Conservation (phyloP, 805 yeast genomes). For the Candida khao-thaluensis region DNA sequence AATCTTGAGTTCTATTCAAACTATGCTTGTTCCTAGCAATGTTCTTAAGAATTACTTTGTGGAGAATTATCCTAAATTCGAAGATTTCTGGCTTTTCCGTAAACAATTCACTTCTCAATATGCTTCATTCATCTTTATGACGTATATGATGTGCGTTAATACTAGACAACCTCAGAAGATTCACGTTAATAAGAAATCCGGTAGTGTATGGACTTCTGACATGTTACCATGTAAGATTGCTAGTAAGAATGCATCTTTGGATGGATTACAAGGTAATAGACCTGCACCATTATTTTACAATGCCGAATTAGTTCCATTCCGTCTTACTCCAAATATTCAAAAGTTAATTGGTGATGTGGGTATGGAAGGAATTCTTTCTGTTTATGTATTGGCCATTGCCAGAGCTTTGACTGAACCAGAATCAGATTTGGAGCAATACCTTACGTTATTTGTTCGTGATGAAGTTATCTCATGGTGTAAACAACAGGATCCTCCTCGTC, state of each 20-base stretch:
- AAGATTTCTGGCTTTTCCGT: constrained; percentile 96
- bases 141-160: constrained; percentile 92
- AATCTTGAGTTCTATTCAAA: constrained; percentile 85
- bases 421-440: constrained; percentile 83
- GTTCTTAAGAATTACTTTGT: constrained; percentile 78
- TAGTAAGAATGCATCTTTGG: constrained; percentile 48
- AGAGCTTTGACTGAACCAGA: constrained; percentile 89
- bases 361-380: constrained; percentile 86
- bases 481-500: constrained; percentile 69
- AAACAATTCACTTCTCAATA: constrained; percentile 93
- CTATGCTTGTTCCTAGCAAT: constrained; percentile 80
- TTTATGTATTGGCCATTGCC: constrained; percentile 80
- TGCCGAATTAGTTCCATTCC: constrained; percentile 91
- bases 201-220: constrained; percentile 90
- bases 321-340: constrained; percentile 95
- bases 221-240: constrained; percentile 89
- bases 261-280: constrained; percentile 48
- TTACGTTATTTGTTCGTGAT: constrained; percentile 93
- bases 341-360: constrained; percentile 92
- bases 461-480: constrained; percentile 94
- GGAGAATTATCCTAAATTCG: constrained; percentile 69
- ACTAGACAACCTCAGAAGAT: constrained; percentile 93
- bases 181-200: constrained; percentile 75
- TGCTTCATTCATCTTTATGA: constrained; percentile 88
- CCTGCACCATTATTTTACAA: constrained; percentile 85